Percentiles rank a stretch among this genome's conserved stretches.
Conservation (phyloP, 352 stramenopile species). For the Phytophthora pisi region DNA sequence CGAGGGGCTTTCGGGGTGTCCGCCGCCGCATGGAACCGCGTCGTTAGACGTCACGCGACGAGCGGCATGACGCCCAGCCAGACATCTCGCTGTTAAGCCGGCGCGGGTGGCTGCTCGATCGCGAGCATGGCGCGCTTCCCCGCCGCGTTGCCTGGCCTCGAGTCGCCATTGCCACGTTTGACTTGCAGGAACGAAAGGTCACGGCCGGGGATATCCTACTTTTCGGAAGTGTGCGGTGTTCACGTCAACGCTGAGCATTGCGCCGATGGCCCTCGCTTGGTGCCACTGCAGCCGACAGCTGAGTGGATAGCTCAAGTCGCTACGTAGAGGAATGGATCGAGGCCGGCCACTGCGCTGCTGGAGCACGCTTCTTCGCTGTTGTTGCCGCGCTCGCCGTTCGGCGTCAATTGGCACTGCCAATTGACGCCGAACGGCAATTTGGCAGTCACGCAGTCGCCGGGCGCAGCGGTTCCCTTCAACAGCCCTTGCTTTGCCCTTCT, state of each 20-base stretch:
- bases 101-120: not conserved
- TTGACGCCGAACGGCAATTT: no score
- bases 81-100: conserved; percentile 11
- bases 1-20: conserved; percentile 14
- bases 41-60: conserved; percentile 3
- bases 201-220: not conserved
- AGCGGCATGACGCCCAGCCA: conserved; percentile 10
- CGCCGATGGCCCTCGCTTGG: not conserved
- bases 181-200: not conserved
- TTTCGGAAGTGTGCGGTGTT: conserved; percentile 5
- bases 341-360: not conserved
- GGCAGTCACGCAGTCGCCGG: not conserved
- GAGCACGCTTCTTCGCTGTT: not conserved
- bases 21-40: conserved; percentile 19
- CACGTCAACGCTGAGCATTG: conserved; percentile 3
- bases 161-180: not conserved
- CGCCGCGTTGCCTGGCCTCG: not conserved
- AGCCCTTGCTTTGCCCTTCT: conserved; percentile 8
- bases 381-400: not conserved
- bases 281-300: conserved; percentile 4
- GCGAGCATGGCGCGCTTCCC: not conserved
- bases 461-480: not conserved
- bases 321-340: conserved; percentile 7
- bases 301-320: conserved; percentile 6
- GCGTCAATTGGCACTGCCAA: conserved; percentile 11